Conservation (phyloP, 2,329 filamentous ascomycete genomes). For the Cordyceps militaris region DNA sequence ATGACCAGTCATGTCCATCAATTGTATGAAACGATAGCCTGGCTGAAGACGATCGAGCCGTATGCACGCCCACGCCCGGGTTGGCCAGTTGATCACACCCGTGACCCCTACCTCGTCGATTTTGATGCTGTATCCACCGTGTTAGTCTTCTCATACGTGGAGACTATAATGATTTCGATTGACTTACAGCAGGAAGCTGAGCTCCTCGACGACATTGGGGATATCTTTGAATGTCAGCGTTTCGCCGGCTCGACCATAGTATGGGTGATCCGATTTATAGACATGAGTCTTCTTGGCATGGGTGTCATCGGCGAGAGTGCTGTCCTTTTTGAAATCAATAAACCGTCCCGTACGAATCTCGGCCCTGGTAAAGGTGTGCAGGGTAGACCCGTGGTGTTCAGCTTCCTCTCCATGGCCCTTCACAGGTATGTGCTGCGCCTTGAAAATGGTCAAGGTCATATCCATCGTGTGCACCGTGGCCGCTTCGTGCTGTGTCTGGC, state of each 20-base stretch:
- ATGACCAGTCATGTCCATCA: constrained; percentile 40
- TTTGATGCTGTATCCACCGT: constrained; percentile 38
- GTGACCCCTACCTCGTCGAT: constrained; percentile 38
- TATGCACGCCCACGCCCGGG: constrained; percentile 51
- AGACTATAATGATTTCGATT: neutral
- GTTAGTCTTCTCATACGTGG: neutral
- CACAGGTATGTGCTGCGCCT: constrained; percentile 60
- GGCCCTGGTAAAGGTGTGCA: constrained; percentile 70
- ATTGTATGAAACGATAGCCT: constrained; percentile 48
- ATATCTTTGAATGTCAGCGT: constrained; percentile 53
- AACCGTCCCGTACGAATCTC: constrained; percentile 71
- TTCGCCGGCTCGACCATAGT: constrained; percentile 49
- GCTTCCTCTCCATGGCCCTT: constrained; percentile 23
- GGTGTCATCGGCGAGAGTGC: constrained; percentile 38
- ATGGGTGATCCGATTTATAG: constrained; percentile 52
- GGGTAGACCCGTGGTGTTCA: constrained; percentile 25
- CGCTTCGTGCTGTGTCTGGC: constrained; percentile 36
- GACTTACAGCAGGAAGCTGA: constrained; percentile 66
- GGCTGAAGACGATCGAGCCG: constrained; percentile 49
- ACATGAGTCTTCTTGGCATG: constrained; percentile 55
- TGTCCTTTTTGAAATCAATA: constrained; percentile 27
- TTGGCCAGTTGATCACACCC: constrained; percentile 30
- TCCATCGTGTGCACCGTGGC: constrained; percentile 50
- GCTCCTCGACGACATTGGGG: constrained; percentile 55
- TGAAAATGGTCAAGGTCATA: constrained; percentile 65